Evolutionary conservation across 225 moss, liverwort and hornwort species (phyloP), one percentile per base, ranked within the genome.

Genomic region (Physcomitrium patens): DNA sequence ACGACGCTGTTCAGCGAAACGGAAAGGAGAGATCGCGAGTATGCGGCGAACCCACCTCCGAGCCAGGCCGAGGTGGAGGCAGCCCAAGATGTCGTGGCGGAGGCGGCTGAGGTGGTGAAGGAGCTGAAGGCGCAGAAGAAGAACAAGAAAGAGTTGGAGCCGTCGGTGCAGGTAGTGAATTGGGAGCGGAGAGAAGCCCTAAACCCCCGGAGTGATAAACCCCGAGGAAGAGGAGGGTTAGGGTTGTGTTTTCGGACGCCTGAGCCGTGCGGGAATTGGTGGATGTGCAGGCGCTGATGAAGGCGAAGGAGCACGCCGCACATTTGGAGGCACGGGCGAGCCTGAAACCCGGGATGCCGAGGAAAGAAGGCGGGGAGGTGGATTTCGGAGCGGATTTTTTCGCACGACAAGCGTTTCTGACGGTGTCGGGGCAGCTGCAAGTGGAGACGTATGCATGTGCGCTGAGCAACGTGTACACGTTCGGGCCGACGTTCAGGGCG

Each of bases 361-460:
- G 62, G 72, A 91, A 89, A 67, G 91, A 93, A 5, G 74, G 79
- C 4, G 97, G 94, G 20, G 80, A 52, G 46, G 89, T 99, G 8
- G 97, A 99, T 70, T 99, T 86, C 26, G 19, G 83, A 3, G 83
- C 89, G 20, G 94, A 99, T 60, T 99, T 93, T 69, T 99, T 99
- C 60, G 87, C 91, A 2, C 81, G 94, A 13, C 94, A 94, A 77
- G 93, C 94, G 11, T 99, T 65, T 72, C 76, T 99, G 81, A 99
- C 97, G 12, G 94, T 99, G 48, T 99, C 94, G 37, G 94, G 97
- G 44, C 97, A 99, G 77, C 78, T 99, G 69, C 97, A 94, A 86
- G 93, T 93, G 77, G 97, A 94, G 81, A 85, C 91, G 16, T 93
- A 89, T 37, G 91, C 94, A 8, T 99, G 97, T 65, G 94, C 94